Evolutionary conservation across 1,139 yeast genomes (phyloP).

Genomic region (Zygosaccharomyces pseudobailii): DNA sequence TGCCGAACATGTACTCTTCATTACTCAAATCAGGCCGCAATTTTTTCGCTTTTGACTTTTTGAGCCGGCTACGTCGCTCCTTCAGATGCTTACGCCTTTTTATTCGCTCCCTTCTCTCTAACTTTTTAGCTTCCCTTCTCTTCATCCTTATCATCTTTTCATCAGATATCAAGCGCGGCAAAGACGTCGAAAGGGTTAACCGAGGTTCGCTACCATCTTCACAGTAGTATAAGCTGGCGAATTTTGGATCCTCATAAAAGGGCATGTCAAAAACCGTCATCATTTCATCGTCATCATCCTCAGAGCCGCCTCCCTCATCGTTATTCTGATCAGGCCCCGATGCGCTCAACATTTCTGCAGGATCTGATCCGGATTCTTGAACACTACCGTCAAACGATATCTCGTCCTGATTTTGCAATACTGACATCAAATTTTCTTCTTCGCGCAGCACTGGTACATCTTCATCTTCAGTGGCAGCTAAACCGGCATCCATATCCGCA

Average conservation of each 20-base stretch:
- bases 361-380: constrained; percentile 31
- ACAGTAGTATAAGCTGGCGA: constrained; percentile 32
- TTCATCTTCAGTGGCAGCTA: constrained; percentile 53
- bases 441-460: constrained; percentile 44
- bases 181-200: constrained; percentile 29
- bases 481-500: constrained; percentile 40
- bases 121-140: constrained; percentile 34
- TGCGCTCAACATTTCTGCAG: constrained; percentile 18
- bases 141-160: constrained; percentile 26
- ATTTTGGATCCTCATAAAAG: constrained; percentile 37
- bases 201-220: constrained; percentile 32
- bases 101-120: constrained; percentile 31
- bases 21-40: constrained; percentile 20
- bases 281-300: constrained; percentile 42
- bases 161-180: constrained; percentile 39
- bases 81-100: constrained; percentile 24
- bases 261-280: constrained; percentile 36
- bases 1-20: constrained; percentile 33
- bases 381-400: constrained; percentile 34
- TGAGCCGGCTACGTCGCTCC: constrained; percentile 13
- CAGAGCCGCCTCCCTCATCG: constrained; percentile 37
- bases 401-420: constrained; percentile 38
- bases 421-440: constrained; percentile 42
- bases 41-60: constrained; percentile 15
- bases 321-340: constrained; percentile 20